phyloP scores from a whole-genome alignment of 1,284 basidiomycete species.

The Tilletia indica region DNA sequence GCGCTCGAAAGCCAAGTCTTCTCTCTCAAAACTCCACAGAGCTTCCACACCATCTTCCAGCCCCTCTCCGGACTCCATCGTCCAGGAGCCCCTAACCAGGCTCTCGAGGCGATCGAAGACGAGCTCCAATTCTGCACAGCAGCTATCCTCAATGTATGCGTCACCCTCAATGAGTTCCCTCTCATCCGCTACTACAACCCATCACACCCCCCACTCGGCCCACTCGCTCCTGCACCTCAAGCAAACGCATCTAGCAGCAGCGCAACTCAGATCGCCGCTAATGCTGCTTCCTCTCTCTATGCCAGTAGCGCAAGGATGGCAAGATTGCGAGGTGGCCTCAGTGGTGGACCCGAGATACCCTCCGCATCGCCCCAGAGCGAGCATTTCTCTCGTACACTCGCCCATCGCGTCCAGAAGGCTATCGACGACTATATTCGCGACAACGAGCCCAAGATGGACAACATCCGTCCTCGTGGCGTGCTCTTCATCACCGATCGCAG shows the following conservation, averaged over 20 bases:
- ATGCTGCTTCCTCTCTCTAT: constrained; percentile 35
- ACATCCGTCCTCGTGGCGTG: constrained; percentile 71
- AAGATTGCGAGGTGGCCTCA: constrained; percentile 21
- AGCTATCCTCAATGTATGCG: constrained; percentile 69
- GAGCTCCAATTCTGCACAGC: constrained; percentile 46
- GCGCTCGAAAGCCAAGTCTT: constrained; percentile 44
- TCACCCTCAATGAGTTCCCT: constrained; percentile 88
- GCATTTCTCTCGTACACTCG: constrained; percentile 49
- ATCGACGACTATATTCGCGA: constrained; percentile 39
- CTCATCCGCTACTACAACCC: constrained; percentile 92
- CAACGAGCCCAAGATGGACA: constrained; percentile 64
- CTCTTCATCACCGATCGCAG: constrained; percentile 91
- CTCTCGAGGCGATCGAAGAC: constrained; percentile 36
- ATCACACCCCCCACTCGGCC: constrained; percentile 76
- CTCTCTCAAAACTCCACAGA: constrained; percentile 45
- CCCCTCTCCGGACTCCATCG: constrained; percentile 31
- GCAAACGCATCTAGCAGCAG: constrained; percentile 25
- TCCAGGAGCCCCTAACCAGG: neutral
- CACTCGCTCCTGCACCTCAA: constrained; percentile 56
- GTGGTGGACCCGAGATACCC: constrained; percentile 23
- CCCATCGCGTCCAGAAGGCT: constrained; percentile 38
- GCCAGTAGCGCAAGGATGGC: constrained; percentile 41
- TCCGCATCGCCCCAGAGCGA: constrained; percentile 22
- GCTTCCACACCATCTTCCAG: constrained; percentile 37
- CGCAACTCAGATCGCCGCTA: constrained; percentile 18